These are phyloP conservation scores for Blastobotrys muscicola DNA, from an alignment of 805 yeast genomes.

Conservation along the genomic window DNA sequence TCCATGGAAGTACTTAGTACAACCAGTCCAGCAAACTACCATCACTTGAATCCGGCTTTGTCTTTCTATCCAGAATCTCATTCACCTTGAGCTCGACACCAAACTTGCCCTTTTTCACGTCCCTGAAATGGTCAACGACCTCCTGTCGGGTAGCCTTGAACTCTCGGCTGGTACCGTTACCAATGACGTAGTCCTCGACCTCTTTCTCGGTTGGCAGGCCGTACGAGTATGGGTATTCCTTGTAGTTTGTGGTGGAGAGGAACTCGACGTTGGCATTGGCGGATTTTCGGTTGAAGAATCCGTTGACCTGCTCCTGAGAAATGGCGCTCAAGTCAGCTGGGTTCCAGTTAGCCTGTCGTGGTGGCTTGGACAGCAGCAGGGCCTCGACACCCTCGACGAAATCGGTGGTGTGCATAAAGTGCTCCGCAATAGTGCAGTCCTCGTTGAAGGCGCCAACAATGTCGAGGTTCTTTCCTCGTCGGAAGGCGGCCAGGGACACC, in stretches of 20 bases:
- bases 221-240: constrained; percentile 51
- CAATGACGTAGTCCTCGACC: constrained; percentile 57
- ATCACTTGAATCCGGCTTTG: constrained; percentile 35
- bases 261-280: constrained; percentile 26
- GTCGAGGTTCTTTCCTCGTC: constrained; percentile 47
- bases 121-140: constrained; percentile 53
- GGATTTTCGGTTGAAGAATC: constrained; percentile 17
- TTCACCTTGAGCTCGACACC: constrained; percentile 57
- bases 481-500: constrained; percentile 59
- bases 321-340: constrained; percentile 36
- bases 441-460: constrained; percentile 58
- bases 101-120: constrained; percentile 36
- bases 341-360: constrained; percentile 41
- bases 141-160: constrained; percentile 62
- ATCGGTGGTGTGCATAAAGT: constrained; percentile 49
- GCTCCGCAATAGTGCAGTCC: constrained; percentile 70
- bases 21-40: constrained; percentile 41
- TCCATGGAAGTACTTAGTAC: constrained; percentile 19
- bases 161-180: constrained; percentile 57
- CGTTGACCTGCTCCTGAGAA: constrained; percentile 20
- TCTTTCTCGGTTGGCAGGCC: constrained; percentile 73
- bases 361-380: constrained; percentile 45
- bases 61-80: constrained; percentile 50
- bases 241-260: constrained; percentile 30
- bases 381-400: constrained; percentile 45